These are phyloP conservation scores for Stachybotrys chlorohalonatus DNA, from an alignment of 2,329 filamentous ascomycete species.

Conservation along the genomic window DNA sequence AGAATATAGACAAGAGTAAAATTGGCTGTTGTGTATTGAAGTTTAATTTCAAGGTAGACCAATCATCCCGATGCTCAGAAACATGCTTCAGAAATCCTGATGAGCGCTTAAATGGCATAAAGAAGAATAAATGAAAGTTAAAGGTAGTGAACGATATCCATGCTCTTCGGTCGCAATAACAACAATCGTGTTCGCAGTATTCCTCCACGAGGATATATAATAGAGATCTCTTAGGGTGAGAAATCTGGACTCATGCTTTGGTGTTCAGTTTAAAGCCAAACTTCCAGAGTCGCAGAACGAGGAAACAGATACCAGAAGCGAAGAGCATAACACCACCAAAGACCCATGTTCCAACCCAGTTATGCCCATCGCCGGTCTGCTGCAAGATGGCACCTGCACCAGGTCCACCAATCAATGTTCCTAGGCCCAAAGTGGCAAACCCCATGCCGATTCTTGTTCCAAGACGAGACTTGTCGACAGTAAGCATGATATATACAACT, in stretches of 20 bases:
- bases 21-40: too few relatives aligned
- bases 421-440: slow-evolving; percentile 21
- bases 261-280: neutral
- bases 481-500: slow-evolving; percentile 26
- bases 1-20: too few relatives aligned
- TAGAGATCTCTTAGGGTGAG: too few relatives aligned
- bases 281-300: neutral
- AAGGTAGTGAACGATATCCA: too few relatives aligned
- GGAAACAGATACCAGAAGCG: neutral
- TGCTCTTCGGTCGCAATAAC: too few relatives aligned
- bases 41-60: too few relatives aligned
- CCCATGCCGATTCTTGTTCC: slow-evolving; percentile 32
- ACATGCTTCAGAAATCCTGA: too few relatives aligned
- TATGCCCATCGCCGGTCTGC: slow-evolving; percentile 2
- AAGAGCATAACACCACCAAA: slow-evolving; percentile 2
- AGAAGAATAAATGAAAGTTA: too few relatives aligned
- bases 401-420: slow-evolving; percentile 23
- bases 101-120: too few relatives aligned
- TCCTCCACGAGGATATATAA: too few relatives aligned
- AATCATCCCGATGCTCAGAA: too few relatives aligned
- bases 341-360: slow-evolving; percentile 14
- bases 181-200: too few relatives aligned
- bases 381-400: slow-evolving; percentile 22
- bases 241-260: neutral
- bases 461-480: slow-evolving; percentile 27